Evolutionary conservation across 805 yeast genomes (phyloP), one percentile per base, ranked within the genome.

Genomic region (Lipomyces starkeyi): DNA sequence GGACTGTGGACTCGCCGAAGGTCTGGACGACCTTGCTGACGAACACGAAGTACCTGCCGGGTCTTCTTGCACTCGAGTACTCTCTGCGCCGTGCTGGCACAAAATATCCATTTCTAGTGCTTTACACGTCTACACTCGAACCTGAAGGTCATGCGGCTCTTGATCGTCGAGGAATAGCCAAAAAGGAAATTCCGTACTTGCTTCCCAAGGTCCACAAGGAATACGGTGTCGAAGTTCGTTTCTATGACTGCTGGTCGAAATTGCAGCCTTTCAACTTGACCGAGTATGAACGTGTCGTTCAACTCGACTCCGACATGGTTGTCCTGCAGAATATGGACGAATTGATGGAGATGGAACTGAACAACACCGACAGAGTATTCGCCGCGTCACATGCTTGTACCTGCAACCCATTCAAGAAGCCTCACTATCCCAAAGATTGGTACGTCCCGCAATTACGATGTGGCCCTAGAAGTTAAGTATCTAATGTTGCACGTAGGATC

Each of bases 321-420:
- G 86, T 86, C 1, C 65, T 84, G 8, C 78, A 79, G 64, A 86
- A 86, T 72, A 85, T 87, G 86, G 90, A 87, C 75, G 89, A 86
- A 72, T 76, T 87, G 56, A 83, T 87, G 83, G 83, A 82, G 7
- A 60, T 85, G 22, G 80, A 80, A 9, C 74, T 86, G 59, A 73
- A 78, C 61, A 75, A 74, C 59, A 58, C 67, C 52, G 69, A 69
- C 62, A 64, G 72, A 11, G 47, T 69, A n/a, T 69, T 87, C 76
- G 90, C 88, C 0, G 88, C 89, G 0, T 75, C 84, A 11, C 86
- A 86, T 70, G 89, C 89, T 2, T 86, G 90, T 76, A 87, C 85
- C 27, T 86, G 90, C 76, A 86, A 86, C 71, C 90, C 90, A 3
- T 79, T 82, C 76, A 74, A 80, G 25, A 81, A 83, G 68, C 70